A percentile compares a stretch with the other conserved stretches of the same genome.
These are phyloP conservation scores for Pseudogymnoascus sp. DNA, from an alignment of 2,329 filamentous ascomycete genomes.

Conservation along the genomic window DNA sequence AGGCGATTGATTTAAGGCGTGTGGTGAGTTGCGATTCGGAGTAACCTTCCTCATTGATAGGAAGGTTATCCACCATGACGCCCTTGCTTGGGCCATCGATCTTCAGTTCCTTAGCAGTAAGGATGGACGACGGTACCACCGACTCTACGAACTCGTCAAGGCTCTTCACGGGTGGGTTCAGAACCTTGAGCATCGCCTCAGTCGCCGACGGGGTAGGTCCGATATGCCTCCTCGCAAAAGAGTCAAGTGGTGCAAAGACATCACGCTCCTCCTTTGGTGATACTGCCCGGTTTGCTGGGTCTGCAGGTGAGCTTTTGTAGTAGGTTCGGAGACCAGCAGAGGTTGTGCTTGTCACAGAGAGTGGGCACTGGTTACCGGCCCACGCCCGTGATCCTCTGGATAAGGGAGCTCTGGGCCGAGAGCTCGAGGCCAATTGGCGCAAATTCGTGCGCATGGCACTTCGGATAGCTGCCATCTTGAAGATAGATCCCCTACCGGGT, in stretches of 20 bases:
- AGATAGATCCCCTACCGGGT: background rate
- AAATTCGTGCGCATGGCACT: constrained; percentile 8
- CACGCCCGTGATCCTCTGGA: constrained; percentile 15
- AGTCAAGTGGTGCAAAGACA: constrained; percentile 40
- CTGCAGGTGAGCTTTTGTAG: constrained; percentile 26
- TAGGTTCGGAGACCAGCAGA: constrained; percentile 24
- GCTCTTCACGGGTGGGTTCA: constrained; percentile 64
- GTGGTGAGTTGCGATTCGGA: constrained; percentile 53
- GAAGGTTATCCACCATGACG: constrained; percentile 17
- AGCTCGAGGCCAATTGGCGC: constrained; percentile 7
- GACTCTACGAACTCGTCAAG: constrained; percentile 79
- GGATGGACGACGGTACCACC: constrained; percentile 73
- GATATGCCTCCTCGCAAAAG: constrained; percentile 76
- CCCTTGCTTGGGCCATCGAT: constrained; percentile 40
- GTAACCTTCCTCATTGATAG: constrained; percentile 19
- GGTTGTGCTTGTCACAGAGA: constrained; percentile 9
- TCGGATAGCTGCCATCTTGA: constrained; percentile 7
- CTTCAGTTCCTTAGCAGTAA: constrained; percentile 56
- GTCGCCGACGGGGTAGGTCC: constrained; percentile 66
- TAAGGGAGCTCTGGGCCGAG: background rate
- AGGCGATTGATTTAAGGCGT: constrained; percentile 44
- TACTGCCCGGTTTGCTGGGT: constrained; percentile 21
- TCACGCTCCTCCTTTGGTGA: constrained; percentile 23
- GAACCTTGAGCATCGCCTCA: constrained; percentile 67
- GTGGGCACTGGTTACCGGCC: constrained; percentile 18